Evolutionary conservation across 2,329 filamentous ascomycete genomes (phyloP).

Genomic region (Alternaria gaisen): DNA sequence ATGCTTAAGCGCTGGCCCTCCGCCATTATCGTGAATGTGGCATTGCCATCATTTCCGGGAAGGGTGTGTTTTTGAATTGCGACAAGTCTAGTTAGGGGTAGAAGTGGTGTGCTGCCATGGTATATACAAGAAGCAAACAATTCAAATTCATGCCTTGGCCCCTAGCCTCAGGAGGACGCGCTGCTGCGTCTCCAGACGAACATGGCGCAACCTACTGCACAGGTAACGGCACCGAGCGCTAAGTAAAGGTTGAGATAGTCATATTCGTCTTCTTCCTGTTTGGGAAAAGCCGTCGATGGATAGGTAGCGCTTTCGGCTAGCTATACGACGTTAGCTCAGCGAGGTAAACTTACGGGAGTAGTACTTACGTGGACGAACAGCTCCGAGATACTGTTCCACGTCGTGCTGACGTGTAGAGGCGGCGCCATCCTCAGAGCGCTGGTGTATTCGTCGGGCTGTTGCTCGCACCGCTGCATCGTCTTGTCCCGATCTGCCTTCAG

Average conservation of each 20-base stretch:
- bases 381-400: constrained; percentile 92
- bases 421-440: constrained; percentile 85
- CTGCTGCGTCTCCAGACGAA: constrained; percentile 66
- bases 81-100: constrained; percentile 1
- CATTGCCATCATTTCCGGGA: neutral
- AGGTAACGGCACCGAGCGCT: constrained; percentile 75
- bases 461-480: constrained; percentile 92
- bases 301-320: constrained; percentile 92
- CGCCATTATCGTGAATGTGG: constrained; percentile 2
- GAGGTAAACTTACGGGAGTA: neutral
- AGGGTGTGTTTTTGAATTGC: neutral
- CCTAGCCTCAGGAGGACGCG: constrained; percentile 11
- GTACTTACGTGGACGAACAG: constrained; percentile 77
- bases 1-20: constrained; percentile 17
- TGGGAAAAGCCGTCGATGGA: constrained; percentile 87
- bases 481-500: constrained; percentile 96
- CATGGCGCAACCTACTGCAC: constrained; percentile 65
- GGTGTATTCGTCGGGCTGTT: constrained; percentile 88
- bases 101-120: neutral
- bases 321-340: constrained; percentile 38
- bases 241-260: constrained; percentile 89
- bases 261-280: constrained; percentile 80
- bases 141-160: neutral
- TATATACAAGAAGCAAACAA: constrained; percentile 7
- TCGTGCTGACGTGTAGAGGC: constrained; percentile 92